These are phyloP conservation scores for Talaromyces proteolyticus DNA, from an alignment of 495 filamentous ascomycete genomes.

Conservation along the genomic window DNA sequence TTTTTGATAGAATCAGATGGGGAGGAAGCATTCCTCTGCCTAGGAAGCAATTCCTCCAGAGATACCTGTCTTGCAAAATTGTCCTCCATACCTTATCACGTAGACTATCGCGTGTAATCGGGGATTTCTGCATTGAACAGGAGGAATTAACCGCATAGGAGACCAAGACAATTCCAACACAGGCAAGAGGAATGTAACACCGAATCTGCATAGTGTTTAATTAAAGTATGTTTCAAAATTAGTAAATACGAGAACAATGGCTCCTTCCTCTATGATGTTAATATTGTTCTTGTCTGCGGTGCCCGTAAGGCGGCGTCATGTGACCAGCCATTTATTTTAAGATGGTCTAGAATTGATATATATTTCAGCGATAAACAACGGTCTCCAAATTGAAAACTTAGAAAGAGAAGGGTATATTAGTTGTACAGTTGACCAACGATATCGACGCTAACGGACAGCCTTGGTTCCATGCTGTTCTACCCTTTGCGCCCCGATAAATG, in stretches of 20 bases:
- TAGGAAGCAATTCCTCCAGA: too few relatives aligned
- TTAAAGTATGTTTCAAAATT: too few relatives aligned
- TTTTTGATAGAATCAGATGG: neutral
- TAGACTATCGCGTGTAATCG: too few relatives aligned
- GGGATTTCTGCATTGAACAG: too few relatives aligned
- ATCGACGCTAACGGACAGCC: neutral
- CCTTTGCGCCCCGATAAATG: conserved; percentile 76
- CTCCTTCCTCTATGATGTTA: neutral
- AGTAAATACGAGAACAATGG: conserved; percentile 3
- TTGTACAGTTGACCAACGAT: neutral
- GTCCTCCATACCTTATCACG: too few relatives aligned
- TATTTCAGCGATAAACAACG: too few relatives aligned
- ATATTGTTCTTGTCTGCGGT: conserved; percentile 4
- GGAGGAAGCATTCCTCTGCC: neutral
- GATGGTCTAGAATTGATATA: too few relatives aligned
- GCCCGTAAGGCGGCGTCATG: neutral
- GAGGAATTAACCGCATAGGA: too few relatives aligned
- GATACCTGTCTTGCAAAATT: too few relatives aligned
- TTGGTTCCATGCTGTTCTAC: neutral
- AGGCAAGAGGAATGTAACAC: too few relatives aligned
- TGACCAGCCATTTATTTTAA: neutral
- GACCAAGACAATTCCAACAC: too few relatives aligned
- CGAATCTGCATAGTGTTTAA: too few relatives aligned
- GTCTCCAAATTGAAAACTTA: neutral
- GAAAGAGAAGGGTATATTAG: neutral